Evolutionary conservation across 495 filamentous ascomycete species (phyloP).

Genomic region (Talaromyces borbonicus): DNA sequence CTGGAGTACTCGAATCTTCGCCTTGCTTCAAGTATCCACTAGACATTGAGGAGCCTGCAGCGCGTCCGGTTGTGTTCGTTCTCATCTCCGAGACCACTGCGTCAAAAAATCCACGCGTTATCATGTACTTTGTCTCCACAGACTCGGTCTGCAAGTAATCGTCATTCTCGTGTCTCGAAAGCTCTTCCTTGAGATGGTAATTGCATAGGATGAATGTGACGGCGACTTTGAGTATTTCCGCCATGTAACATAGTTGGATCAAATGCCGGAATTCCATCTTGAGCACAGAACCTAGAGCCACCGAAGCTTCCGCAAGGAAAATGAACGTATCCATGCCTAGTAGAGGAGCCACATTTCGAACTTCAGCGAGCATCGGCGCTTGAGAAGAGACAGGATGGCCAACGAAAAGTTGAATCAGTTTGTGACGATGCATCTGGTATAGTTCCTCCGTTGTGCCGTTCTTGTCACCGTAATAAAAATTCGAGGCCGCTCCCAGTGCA

Average conservation of each 20-base stretch:
- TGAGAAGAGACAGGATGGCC: constrained; percentile 36
- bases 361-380: constrained; percentile 29
- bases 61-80: constrained; percentile 34
- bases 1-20: constrained; percentile 29
- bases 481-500: constrained; percentile 59
- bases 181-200: constrained; percentile 30
- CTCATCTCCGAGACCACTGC: constrained; percentile 32
- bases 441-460: constrained; percentile 55
- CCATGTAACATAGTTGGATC: constrained; percentile 80
- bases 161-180: constrained; percentile 23
- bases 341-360: constrained; percentile 52
- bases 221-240: constrained; percentile 75
- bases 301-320: constrained; percentile 67
- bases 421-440: constrained; percentile 55
- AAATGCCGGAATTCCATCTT: constrained; percentile 71
- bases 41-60: constrained; percentile 30
- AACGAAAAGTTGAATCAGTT: constrained; percentile 69
- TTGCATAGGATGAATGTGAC: constrained; percentile 37
- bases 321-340: constrained; percentile 73
- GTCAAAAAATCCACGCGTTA: constrained; percentile 33
- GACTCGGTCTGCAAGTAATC: constrained; percentile 20
- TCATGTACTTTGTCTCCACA: constrained; percentile 20
- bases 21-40: constrained; percentile 37
- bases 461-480: constrained; percentile 39
- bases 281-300: constrained; percentile 61